Base-by-base conservation (phyloP, 305 asterid species). In the Solanum chacoense region DNA sequence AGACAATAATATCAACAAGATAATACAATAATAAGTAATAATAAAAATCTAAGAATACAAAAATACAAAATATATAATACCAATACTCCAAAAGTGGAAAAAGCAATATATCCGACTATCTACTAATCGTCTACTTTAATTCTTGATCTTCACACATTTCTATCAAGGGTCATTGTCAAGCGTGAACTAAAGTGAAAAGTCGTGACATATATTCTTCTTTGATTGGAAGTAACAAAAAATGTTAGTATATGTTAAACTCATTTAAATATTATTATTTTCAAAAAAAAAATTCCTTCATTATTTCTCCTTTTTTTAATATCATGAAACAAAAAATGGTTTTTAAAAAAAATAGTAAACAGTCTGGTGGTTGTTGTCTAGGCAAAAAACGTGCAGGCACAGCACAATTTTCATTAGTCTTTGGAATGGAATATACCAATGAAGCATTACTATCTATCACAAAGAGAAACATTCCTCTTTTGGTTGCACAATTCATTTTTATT, bases 371-470 rank as follows among this genome's bases (percentile, higher is more conserved):
- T 79, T 79, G 65, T 42, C 5, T 80, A 24, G 40, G 74, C 29
- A 75, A 32, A 14, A 42, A 88, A 80, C 87, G 89, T 88, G 89
- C 89, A 59, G 45, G 89, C 89, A 88, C 87, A 88, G n/a, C 55
- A 73, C 18, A 63, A 42, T 28, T 55, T 32, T 20, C 40, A 67
- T 45, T 87, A 37, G 86, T 24, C 78, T 75, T 77, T 31, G 29
- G 42, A 50, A 20, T 31, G 73, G 67, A 80, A 55, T 22, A 45
- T 34, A 18, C 72, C 77, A 11, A 75, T 87, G 36, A 28, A 86
- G 12, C 40, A 87, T 77, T 14, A 24, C 67, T 34, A 16, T 36
- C 75, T n/a, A 77, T 40, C 34, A 87, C 37, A 37, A 36, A 26
- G 72, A 65, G 63, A 72, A 72, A 36, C 65, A 65, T 86, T 73